Conservation (phyloP, 2,329 filamentous ascomycete species). For the Apiospora pterosperma region DNA sequence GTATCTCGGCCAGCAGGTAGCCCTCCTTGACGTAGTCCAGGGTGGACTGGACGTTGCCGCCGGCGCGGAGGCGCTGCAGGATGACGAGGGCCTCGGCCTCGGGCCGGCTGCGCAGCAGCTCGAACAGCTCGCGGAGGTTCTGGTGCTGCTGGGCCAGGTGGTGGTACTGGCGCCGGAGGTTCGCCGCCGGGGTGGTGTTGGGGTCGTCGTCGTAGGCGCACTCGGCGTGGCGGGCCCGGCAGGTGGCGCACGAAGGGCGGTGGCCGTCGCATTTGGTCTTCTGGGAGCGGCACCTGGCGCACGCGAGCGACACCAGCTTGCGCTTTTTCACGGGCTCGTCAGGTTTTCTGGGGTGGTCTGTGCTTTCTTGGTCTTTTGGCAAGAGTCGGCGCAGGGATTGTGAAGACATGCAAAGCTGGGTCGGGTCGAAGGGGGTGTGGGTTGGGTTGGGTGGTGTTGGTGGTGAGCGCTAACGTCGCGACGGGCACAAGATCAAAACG, state of each 20-base stretch:
- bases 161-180: constrained; percentile 4
- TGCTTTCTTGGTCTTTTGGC: not conserved
- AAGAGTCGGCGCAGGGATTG: not conserved
- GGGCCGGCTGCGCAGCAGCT: constrained; percentile 6
- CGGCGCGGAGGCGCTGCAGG: constrained; percentile 1
- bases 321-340: not conserved
- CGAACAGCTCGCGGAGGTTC: constrained; percentile 3
- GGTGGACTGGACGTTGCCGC: not conserved
- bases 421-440: too few relatives aligned
- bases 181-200: constrained; percentile 5
- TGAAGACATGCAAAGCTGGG: not conserved
- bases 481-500: not conserved
- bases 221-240: not conserved
- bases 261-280: constrained; percentile 7
- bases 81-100: constrained; percentile 6
- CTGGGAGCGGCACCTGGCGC: constrained; percentile 3
- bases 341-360: not conserved
- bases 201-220: constrained; percentile 7
- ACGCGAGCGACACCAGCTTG: constrained; percentile 2
- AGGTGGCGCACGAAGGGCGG: constrained; percentile 2
- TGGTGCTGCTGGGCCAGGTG: constrained; percentile 6
- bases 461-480: not conserved
- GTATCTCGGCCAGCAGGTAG: not conserved
- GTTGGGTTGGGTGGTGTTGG: too few relatives aligned
- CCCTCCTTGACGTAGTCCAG: constrained; percentile 4